Evolutionary conservation across 306 rosid species (phyloP), one percentile per base, ranked within the genome.

Genomic region (Glycine latifolia): DNA sequence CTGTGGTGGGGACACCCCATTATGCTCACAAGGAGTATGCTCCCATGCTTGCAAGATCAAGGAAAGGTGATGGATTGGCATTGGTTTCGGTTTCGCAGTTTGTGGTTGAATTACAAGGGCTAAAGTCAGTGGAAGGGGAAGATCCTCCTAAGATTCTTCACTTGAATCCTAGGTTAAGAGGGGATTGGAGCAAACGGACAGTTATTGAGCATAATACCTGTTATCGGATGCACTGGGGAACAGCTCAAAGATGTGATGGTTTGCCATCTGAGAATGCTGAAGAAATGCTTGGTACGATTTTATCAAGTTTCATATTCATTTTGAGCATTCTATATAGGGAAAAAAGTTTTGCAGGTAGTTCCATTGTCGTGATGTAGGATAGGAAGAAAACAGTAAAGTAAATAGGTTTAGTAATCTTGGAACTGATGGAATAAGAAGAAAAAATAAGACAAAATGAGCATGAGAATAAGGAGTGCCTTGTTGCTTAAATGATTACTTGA

Each of bases 161-260:
- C 83, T 78, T 96, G 87, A 96, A 93, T 88, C 98, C 99, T 69
- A 93, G 97, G 50, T 56, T 96, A 74, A 93, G 85, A 83, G 98
- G 98, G 50, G 99, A 96, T 85, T 91, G 97, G 97, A 96, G 99
- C 79, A 90, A 72, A 77, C 90, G 55, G 8, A 91, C 98, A 0
- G 97, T 93, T 85, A 92, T 96, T 75, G 99, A 96, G 89, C 98
- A 92, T 84, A 95, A 95, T 78, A 95, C 98, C 5, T 95, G 99
- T 86, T 95, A 95, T 74, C 88, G 98, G 74, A 95, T 95, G 99
- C 99, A 93, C 73, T 95, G 99, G 98, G 99, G 98, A 84, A 66
- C 88, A 60, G 91, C 94, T 79, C 98, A 96, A 83, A 93, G 98
- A 54, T 96, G 99, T 80, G 98, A 96, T 33, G 97, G 99, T 74